phyloP scores from a whole-genome alignment of 495 filamentous ascomycete species.

The Hypoxylon rickii region DNA sequence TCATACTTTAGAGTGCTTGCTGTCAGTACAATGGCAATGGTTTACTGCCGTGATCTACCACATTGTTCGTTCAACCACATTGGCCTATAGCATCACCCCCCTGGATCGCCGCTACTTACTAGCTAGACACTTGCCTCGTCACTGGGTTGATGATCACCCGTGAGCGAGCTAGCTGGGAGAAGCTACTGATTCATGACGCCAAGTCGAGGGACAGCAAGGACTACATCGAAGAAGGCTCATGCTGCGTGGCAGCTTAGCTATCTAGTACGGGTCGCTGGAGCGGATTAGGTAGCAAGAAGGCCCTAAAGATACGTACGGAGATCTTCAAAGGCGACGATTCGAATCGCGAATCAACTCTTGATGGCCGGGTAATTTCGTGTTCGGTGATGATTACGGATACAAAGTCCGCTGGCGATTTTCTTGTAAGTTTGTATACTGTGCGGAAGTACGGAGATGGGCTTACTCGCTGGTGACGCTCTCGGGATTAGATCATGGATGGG shows the following conservation, averaged over 20 bases:
- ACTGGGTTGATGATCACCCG: slow-evolving; percentile 1
- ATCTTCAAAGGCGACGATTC: slow-evolving; percentile 10
- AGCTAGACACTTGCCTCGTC: neutral
- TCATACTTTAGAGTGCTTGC: too few species aligned
- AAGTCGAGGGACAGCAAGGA: neutral
- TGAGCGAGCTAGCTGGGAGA: neutral
- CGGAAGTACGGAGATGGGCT: neutral
- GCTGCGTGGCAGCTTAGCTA: slow-evolving; percentile 23
- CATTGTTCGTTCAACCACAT: neutral
- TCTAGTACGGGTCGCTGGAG: too few species aligned
- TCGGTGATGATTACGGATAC: too few species aligned
- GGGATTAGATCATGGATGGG: neutral
- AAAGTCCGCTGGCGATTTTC: neutral
- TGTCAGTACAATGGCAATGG: neutral
- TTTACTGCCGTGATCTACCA: neutral
- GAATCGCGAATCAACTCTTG: too few species aligned
- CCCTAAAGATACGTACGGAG: slow-evolving; percentile 8
- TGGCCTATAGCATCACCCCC: neutral
- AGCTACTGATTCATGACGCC: neutral
- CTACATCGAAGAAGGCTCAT: slow-evolving; percentile 5
- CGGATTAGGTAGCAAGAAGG: slow-evolving; percentile 1
- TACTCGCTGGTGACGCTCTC: neutral
- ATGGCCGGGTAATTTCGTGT: too few species aligned
- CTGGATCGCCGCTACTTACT: too few species aligned
- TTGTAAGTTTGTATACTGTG: neutral